Evolutionary conservation across 208 protist species (phyloP).

Genomic region (Phytomonas sp.): DNA sequence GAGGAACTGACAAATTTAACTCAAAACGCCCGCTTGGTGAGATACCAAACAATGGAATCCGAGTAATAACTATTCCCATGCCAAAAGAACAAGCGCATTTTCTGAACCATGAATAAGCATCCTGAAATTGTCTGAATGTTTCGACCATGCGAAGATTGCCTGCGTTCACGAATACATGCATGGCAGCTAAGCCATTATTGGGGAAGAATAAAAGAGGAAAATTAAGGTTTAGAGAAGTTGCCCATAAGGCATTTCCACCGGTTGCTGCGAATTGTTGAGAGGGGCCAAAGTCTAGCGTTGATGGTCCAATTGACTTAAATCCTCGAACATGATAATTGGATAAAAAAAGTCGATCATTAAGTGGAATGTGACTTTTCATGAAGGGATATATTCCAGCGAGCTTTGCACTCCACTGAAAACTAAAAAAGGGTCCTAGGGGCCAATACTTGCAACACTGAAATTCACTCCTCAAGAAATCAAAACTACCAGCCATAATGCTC

Average conservation of each 20-base stretch:
- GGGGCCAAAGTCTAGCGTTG: slow-evolving; percentile 39
- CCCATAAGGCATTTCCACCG: slow-evolving; percentile 81
- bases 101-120: slow-evolving; percentile 44
- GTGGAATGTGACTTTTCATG: slow-evolving; percentile 36
- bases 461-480: slow-evolving; percentile 63
- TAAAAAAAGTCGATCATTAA: slow-evolving; percentile 83
- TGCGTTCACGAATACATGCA: slow-evolving; percentile 81
- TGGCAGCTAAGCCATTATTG: slow-evolving; percentile 69
- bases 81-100: slow-evolving; percentile 66
- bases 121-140: slow-evolving; percentile 26
- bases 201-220: slow-evolving; percentile 77
- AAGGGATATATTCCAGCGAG: slow-evolving; percentile 67
- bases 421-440: slow-evolving; percentile 62
- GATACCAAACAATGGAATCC: slow-evolving; percentile 75
- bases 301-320: slow-evolving; percentile 72
- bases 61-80: slow-evolving; percentile 66
- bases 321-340: slow-evolving; percentile 69
- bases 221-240: slow-evolving; percentile 66
- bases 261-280: slow-evolving; percentile 35
- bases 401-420: slow-evolving; percentile 60
- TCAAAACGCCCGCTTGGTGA: slow-evolving; percentile 74
- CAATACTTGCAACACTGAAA: slow-evolving; percentile 63
- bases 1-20: slow-evolving; percentile 62
- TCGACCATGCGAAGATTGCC: slow-evolving; percentile 65
- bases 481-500: slow-evolving; percentile 36